Percentiles rank a stretch among this genome's conserved stretches.
Evolutionary conservation across 2,329 filamentous ascomycete genomes (phyloP).

Genomic region (Raffaelea albimanens): DNA sequence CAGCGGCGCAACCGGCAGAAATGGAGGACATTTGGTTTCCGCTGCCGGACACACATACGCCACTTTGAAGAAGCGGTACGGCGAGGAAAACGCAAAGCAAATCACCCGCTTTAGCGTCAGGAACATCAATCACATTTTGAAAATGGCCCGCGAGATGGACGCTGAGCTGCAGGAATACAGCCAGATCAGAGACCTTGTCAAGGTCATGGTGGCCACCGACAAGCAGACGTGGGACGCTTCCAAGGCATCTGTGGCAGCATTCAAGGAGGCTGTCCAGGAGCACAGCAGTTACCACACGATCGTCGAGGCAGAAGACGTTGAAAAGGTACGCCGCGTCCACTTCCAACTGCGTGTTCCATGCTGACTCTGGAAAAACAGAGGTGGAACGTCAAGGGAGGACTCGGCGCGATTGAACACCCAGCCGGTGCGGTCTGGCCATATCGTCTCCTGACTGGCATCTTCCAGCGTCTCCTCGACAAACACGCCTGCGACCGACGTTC

Average conservation of each 20-base stretch:
- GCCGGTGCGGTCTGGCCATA: slow-evolving; percentile 31
- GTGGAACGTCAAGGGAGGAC: not conserved
- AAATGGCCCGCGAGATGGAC: slow-evolving; percentile 3
- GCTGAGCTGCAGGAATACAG: not conserved
- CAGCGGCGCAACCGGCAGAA: slow-evolving; percentile 21
- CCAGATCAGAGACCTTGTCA: not conserved
- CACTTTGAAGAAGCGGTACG: not conserved
- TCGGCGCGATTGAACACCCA: not conserved
- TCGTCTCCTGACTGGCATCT: slow-evolving; percentile 25
- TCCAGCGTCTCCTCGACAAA: slow-evolving; percentile 20
- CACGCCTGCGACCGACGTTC: slow-evolving; percentile 19
- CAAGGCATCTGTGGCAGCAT: too few species aligned
- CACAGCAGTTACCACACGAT: too few species aligned
- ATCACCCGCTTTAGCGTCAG: slow-evolving; percentile 9
- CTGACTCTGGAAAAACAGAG: too few species aligned
- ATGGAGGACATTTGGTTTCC: slow-evolving; percentile 16
- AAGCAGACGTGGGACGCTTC: too few species aligned
- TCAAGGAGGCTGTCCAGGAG: too few species aligned
- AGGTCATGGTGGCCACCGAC: too few species aligned
- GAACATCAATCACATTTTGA: slow-evolving; percentile 2
- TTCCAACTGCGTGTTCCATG: too few species aligned
- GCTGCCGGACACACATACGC: slow-evolving; percentile 2
- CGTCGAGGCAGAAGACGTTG: too few species aligned
- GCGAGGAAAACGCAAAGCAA: slow-evolving; percentile 7
- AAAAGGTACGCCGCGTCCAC: too few species aligned